Conservation (phyloP, 768 basidiomycete species). For the Mycena galopus region DNA sequence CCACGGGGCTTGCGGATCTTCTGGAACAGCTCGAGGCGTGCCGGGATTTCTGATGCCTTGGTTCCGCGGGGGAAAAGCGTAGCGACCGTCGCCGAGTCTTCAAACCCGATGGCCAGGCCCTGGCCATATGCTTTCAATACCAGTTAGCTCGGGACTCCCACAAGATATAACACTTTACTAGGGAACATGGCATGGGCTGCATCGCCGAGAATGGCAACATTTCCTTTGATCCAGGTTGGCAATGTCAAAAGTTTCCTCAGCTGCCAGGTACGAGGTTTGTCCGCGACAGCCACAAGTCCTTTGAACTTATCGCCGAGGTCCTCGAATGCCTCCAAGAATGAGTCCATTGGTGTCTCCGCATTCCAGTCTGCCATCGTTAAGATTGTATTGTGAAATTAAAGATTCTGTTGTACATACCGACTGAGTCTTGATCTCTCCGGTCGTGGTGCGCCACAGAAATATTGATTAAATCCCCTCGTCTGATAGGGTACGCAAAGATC, state of each 20-base stretch:
- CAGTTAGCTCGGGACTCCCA: neutral
- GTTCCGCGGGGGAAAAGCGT: slow-evolving; percentile 7
- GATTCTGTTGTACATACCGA: neutral
- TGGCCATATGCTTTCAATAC: neutral
- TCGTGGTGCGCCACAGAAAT: slow-evolving; percentile 14
- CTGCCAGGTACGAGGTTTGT: slow-evolving; percentile 13
- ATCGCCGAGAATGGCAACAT: slow-evolving; percentile 21
- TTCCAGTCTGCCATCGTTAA: neutral
- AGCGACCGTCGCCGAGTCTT: slow-evolving; percentile 21
- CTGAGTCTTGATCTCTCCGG: neutral
- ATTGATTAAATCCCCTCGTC: slow-evolving; percentile 3
- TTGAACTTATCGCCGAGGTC: slow-evolving; percentile 7
- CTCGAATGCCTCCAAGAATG: neutral
- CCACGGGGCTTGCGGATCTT: slow-evolving; percentile 15
- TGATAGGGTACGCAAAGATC: slow-evolving; percentile 16
- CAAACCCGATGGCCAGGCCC: slow-evolving; percentile 12
- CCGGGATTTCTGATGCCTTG: neutral
- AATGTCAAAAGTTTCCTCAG: neutral
- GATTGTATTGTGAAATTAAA: neutral
- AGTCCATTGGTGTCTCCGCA: neutral
- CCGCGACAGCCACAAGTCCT: neutral
- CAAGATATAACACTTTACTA: neutral
- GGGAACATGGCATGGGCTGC: slow-evolving; percentile 25
- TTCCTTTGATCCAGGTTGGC: slow-evolving; percentile 19
- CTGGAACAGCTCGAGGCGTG: slow-evolving; percentile 9